Percentiles rank a stretch among this genome's conserved stretches.
phyloP scores from a whole-genome alignment of 345 rosid species.

The Aethionema arabicum region DNA sequence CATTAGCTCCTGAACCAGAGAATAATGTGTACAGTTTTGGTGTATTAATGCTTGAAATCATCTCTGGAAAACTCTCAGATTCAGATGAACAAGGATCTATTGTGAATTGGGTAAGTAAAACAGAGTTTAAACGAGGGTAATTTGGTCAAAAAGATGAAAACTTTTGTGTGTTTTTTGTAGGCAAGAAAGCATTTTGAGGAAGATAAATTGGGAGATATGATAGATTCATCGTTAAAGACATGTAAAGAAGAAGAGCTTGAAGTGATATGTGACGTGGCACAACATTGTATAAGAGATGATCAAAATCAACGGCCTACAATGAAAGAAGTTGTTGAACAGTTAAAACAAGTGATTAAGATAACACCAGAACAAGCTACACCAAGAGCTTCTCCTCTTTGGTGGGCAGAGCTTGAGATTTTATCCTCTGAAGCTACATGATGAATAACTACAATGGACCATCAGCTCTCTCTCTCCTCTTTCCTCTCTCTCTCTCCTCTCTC shows the following conservation, averaged over 20 bases:
- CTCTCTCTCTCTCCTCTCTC: slow-evolving; percentile 14
- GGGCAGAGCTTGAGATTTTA: slow-evolving; percentile 97
- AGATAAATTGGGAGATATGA: slow-evolving; percentile 46
- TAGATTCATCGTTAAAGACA: slow-evolving; percentile 66
- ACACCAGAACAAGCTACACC: slow-evolving; percentile 91
- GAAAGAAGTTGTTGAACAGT: slow-evolving; percentile 54
- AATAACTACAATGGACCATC: not conserved
- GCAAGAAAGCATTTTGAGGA: slow-evolving; percentile 61
- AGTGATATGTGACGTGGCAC: slow-evolving; percentile 56
- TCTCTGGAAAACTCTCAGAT: slow-evolving; percentile 77
- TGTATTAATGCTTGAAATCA: slow-evolving; percentile 70
- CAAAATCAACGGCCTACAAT: slow-evolving; percentile 64
- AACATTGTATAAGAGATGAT: slow-evolving; percentile 57
- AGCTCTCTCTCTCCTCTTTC: slow-evolving; percentile 28
- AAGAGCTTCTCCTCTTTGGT: slow-evolving; percentile 94
- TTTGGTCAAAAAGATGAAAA: not conserved
- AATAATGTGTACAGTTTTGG: slow-evolving; percentile 74
- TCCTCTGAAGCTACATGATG: slow-evolving; percentile 77
- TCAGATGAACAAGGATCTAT: slow-evolving; percentile 66
- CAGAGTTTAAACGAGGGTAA: not conserved
- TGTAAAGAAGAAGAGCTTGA: slow-evolving; percentile 70
- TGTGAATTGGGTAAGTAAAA: slow-evolving; percentile 61
- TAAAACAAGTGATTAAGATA: slow-evolving; percentile 60
- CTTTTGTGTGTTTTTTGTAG: slow-evolving; percentile 35
- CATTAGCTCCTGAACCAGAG: slow-evolving; percentile 52